Evolutionary conservation across 176 grass and related monocot species (phyloP), one percentile per base, ranked within the genome.

Genomic region (Rhynchospora breviuscula): DNA sequence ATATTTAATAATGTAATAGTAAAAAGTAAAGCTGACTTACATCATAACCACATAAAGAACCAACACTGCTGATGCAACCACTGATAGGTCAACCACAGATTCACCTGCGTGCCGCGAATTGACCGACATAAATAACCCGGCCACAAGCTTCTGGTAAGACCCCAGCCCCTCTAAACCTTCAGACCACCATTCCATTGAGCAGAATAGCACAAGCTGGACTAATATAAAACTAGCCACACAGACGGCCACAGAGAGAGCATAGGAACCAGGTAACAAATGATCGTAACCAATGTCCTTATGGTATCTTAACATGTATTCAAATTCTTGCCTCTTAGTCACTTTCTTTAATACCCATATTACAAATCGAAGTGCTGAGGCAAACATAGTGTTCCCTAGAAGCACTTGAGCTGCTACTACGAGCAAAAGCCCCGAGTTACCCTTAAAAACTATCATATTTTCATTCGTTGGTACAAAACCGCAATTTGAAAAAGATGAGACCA

Each of bases 41-140:
- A 97, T 97, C 92, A 97, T 94, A 0, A 91, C 85, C 21, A 89
- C 85, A 66, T 87, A 91, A 40, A 97, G 81, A 23, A 92, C 92
- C 61, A 97, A 52, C 5, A 90, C 11, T 78, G 92, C 90, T 5
- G 89, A 25, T 59, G 95, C 88, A 5, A 97, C 17, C 0, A 70
- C 53, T 8, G 87, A 83, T 68, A 94, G 62, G 56, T 97, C 90
- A 18, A 97, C 78, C 8, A 90, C 49, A 64, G 80, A 61, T 64
- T 97, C 95, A 0, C 95, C 95, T 19, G 92, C 40, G 83, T 97
- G 87, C 23, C 95, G 81, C 0, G 95, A 94, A 86, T 94, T 97
- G 13, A 89, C 87, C 0, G 92, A 86, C 90, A 89, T 87, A 85
- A 94, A 94, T 3, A 91, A 22, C 10, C 84, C 90, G 0, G 63